Conservation (phyloP, 257 asterid genomes). For the Linderniella brevidens region DNA sequence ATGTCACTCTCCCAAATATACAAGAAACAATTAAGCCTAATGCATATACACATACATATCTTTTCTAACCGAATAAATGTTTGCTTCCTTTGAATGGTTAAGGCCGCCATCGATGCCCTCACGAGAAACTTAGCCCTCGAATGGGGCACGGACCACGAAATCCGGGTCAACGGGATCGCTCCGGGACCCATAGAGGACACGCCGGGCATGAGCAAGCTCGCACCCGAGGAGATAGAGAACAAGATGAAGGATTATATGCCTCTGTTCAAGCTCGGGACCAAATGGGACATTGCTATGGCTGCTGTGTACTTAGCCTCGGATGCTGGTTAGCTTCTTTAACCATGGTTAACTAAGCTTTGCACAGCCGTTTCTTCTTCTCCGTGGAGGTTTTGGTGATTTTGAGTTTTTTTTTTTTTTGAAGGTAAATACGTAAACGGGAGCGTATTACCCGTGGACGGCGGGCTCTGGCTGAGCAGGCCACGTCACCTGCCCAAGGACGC, state of each 20-base stretch:
- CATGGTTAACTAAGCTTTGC: too few relatives aligned
- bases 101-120: slow-evolving; percentile 70
- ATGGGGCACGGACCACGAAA: slow-evolving; percentile 77
- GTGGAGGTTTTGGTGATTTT: too few relatives aligned
- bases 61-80: too few relatives aligned
- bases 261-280: slow-evolving; percentile 45
- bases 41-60: too few relatives aligned
- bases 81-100: background rate
- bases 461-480: slow-evolving; percentile 58
- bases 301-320: slow-evolving; percentile 63
- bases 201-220: slow-evolving; percentile 56
- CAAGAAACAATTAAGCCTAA: too few relatives aligned
- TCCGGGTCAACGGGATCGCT: slow-evolving; percentile 70
- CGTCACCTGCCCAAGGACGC: slow-evolving; percentile 44
- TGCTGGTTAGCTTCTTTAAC: slow-evolving; percentile 50
- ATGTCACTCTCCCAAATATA: too few relatives aligned
- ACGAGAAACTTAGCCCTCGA: slow-evolving; percentile 69
- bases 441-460: slow-evolving; percentile 48
- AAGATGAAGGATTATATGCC: slow-evolving; percentile 28
- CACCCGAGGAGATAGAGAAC: slow-evolving; percentile 32
- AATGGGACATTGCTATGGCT: slow-evolving; percentile 84
- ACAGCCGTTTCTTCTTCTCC: too few relatives aligned
- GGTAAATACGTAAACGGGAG: slow-evolving; percentile 64
- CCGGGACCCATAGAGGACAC: slow-evolving; percentile 84
- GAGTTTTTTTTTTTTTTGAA: slow-evolving; percentile 2